These are phyloP conservation scores for Calonectria ilicicola DNA, from an alignment of 2,329 filamentous ascomycete species.

Conservation along the genomic window DNA sequence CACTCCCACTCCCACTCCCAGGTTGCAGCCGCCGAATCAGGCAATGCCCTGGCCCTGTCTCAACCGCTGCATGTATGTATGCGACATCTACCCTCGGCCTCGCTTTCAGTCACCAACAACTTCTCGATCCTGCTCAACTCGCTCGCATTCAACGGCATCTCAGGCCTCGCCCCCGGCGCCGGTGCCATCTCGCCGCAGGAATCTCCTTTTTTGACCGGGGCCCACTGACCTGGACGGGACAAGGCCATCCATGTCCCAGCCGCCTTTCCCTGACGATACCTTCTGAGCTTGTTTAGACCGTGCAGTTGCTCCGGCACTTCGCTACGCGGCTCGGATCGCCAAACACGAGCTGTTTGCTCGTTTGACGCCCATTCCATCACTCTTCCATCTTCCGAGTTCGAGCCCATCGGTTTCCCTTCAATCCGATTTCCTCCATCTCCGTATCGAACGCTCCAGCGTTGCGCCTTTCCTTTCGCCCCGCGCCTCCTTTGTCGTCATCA, in stretches of 20 bases:
- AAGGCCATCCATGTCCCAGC: conserved; percentile 25
- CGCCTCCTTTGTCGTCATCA: conserved; percentile 8
- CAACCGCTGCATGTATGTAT: conserved; percentile 9
- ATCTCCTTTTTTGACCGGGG: conserved; percentile 17
- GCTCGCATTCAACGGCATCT: neutral
- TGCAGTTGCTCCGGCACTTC: conserved; percentile 19
- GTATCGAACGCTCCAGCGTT: neutral
- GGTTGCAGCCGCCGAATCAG: conserved; percentile 18
- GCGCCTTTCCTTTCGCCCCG: neutral
- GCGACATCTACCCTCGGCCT: conserved; percentile 12
- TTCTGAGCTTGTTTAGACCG: conserved; percentile 18
- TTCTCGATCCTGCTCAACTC: neutral
- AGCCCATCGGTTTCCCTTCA: conserved; percentile 5
- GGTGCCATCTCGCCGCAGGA: conserved; percentile 14
- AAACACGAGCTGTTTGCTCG: conserved; percentile 1
- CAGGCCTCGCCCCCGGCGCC: neutral
- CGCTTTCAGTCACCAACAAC: neutral
- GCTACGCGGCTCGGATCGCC: conserved; percentile 35
- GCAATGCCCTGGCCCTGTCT: conserved; percentile 11
- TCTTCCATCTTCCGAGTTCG: neutral
- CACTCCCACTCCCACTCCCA: neutral
- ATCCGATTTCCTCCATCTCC: neutral
- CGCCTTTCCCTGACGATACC: conserved; percentile 30
- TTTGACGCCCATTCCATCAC: neutral
- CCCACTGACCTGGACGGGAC: conserved; percentile 15